Base-by-base conservation (phyloP, 768 basidiomycete genomes). In the Agaricus subrufescens region DNA sequence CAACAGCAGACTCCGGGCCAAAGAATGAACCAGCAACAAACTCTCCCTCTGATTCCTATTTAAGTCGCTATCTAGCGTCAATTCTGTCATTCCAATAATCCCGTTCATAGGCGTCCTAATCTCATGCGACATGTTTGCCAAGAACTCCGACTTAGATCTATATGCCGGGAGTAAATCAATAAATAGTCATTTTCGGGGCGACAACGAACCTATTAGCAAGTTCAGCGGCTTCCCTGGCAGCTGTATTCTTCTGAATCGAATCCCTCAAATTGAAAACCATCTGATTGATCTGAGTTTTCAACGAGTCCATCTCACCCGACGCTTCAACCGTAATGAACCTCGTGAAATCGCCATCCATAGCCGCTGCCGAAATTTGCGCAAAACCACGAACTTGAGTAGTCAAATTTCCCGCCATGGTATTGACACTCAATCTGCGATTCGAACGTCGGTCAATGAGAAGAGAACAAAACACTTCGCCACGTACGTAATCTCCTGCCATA, bases 31-130 rank as follows among this genome's bases (percentile, higher is more conserved):
- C 37, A 98, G 85, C 63, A 97, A 78, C 68, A 99, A 75, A 69
- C 94, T 97, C 75, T 98, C 97, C 58, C 96, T 77, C 70, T 98
- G 97, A 39, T 91, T 90, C 60, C 96, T 75, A 58, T 94, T 97
- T 62, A 99, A 73, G 68, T 99, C 97, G 44, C 90, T 94, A 66
- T 99, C 97, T 23, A 99, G 84, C 9, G 97, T 98, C 56, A 99
- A 74, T 71, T 96, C 94, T 26, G 96, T 99, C 94, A 99, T 94
- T n/a, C 96, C 96, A 62, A 99, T 98, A 70, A 99, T 99, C 66
- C 97, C 96, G 67, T 98, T 99, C 96, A 98, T 99, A 0, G 97
- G 97, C 25, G 97, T 98, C 68, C 96, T 94, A 66, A 95, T 96
- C 74, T 95, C 94, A 68, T 97, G 95, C 6, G 86, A 90, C 96